Evolutionary conservation across 208 protist species (phyloP), one percentile per base, ranked within the genome.

Genomic region (Porcisia hertigi): DNA sequence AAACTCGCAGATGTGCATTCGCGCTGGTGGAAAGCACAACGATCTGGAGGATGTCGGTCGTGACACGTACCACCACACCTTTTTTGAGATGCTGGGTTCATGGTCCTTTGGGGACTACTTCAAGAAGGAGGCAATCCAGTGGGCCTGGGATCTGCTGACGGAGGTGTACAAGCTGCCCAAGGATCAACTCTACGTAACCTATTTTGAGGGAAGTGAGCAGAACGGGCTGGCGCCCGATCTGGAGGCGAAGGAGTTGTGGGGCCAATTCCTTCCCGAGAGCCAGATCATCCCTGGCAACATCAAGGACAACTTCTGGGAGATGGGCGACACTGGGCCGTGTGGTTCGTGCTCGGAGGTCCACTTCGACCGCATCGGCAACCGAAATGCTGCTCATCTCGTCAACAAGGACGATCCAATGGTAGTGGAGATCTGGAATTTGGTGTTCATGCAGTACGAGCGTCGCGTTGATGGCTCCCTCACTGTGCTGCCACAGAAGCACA

Each of bases 241-340:
- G 4, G 98, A 99, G 88, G 93, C 98, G 25, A 87, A 88, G 63
- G 71, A 94, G 58, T 58, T 99, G 20, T 99, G 98, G 99, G 69
- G 87, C n/a, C 75, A 95, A 75, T 95, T 92, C 73, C 80, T 99
- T n/a, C 95, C 97, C 23, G 89, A 86, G 23, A 82, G 89, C 49
- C 94, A 94, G 72, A 91, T 99, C 34, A 82, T 99, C 16, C 92
- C 94, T 41, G 95, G 92, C 39, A 94, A 92, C 85, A 93, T 92
- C 66, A 99, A 99, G 88, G 99, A 99, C 75, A 99, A 99, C 89
- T 99, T 99, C 86, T 99, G 99, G 99, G 99, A 99, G 88, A 99
- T 99, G 99, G 99, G 98, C 20, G 98, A 99, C 66, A 98, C 93
- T 2, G 98, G 98, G 39, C 99, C 99, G 34, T 99, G 99, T 81